These are phyloP conservation scores for Chamaecrista fasciculata DNA, from an alignment of 306 rosid genomes.

Conservation along the genomic window DNA sequence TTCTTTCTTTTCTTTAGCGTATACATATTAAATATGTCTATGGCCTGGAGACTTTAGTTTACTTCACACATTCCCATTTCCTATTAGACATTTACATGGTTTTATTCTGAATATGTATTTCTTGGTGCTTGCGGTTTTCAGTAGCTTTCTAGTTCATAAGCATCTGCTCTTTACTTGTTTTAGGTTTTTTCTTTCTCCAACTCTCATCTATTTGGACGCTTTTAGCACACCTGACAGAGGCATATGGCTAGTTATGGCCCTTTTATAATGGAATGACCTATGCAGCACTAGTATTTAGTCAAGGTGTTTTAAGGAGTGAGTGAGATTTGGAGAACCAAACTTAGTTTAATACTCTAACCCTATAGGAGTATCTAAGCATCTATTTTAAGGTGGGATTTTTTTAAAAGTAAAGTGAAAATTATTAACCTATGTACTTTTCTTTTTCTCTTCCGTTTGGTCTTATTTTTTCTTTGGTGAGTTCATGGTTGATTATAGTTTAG, in stretches of 20 bases:
- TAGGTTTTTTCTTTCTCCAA: not conserved
- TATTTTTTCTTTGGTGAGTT: not conserved
- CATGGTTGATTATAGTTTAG: conserved; percentile 3
- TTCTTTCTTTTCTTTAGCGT: not conserved
- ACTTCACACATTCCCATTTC: not conserved
- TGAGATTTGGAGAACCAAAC: not conserved
- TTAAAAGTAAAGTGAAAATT: not conserved
- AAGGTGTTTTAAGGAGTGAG: conserved; percentile 1
- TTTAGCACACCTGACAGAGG: not conserved
- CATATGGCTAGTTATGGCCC: not conserved
- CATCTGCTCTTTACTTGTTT: not conserved
- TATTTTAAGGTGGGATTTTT: not conserved
- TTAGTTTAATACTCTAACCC: not conserved
- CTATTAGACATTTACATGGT: not conserved
- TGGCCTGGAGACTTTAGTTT: not conserved
- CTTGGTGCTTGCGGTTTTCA: not conserved
- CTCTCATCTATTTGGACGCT: not conserved
- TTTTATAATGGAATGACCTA: not conserved
- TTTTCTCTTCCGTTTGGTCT: not conserved
- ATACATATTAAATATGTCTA: not conserved
- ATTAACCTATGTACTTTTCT: not conserved
- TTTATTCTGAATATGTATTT: not conserved
- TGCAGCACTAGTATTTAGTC: not conserved
- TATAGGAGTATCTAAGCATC: not conserved
- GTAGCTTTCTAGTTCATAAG: not conserved